Conservation (phyloP, 1,284 basidiomycete genomes). For the Mycosarcoma mackinlayi region DNA sequence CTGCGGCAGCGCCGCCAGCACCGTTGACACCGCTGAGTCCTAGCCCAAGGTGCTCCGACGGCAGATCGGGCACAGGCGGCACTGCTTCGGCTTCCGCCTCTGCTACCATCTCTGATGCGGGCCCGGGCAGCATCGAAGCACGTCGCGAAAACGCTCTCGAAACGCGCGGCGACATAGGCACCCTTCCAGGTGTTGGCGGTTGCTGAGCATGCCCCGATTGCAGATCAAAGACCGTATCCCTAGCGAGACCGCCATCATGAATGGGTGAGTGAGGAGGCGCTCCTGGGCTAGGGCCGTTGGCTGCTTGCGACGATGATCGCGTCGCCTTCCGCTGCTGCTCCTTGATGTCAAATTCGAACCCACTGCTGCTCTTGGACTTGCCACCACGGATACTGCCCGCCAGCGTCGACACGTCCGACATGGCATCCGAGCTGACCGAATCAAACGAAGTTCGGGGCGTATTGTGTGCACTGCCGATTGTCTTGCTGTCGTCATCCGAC, state of each 20-base stretch:
- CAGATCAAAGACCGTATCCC: slow-evolving; percentile 60
- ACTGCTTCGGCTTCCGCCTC: slow-evolving; percentile 31
- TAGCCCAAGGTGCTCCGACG: slow-evolving; percentile 26
- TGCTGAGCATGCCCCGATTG: slow-evolving; percentile 51
- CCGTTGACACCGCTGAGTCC: slow-evolving; percentile 23
- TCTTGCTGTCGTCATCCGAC: slow-evolving; percentile 51
- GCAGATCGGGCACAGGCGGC: slow-evolving; percentile 48
- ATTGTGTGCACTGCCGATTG: slow-evolving; percentile 32
- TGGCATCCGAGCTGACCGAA: slow-evolving; percentile 35
- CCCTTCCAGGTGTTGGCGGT: slow-evolving; percentile 27
- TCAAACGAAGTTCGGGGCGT: slow-evolving; percentile 39
- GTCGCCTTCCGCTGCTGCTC: slow-evolving; percentile 24
- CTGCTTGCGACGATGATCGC: background rate
- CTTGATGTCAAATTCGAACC: slow-evolving; percentile 48
- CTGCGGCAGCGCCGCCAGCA: background rate
- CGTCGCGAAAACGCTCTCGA: slow-evolving; percentile 58
- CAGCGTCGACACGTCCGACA: slow-evolving; percentile 50
- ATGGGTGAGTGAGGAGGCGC: slow-evolving; percentile 11
- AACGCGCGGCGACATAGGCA: slow-evolving; percentile 47
- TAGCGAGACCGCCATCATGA: slow-evolving; percentile 46
- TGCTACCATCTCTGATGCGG: slow-evolving; percentile 55
- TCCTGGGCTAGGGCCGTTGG: background rate
- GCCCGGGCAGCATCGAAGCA: slow-evolving; percentile 57
- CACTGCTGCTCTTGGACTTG: slow-evolving; percentile 14
- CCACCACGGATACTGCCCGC: slow-evolving; percentile 35